Percentiles rank a stretch among this genome's conserved stretches.
Conservation (phyloP, 2,329 filamentous ascomycete genomes). For the Emergomyces orientalis region DNA sequence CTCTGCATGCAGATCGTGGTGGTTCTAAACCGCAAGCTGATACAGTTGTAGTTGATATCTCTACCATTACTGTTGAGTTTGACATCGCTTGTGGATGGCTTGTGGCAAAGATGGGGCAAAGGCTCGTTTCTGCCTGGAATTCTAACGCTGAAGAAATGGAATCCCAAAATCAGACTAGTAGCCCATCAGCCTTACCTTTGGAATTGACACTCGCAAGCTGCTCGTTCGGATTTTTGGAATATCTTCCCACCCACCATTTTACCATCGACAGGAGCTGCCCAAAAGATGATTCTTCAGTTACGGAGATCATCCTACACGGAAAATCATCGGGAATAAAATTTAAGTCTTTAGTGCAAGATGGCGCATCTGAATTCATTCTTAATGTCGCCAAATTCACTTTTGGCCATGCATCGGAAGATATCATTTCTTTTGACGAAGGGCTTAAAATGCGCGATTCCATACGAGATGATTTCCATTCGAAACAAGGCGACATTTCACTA, state of each 20-base stretch:
- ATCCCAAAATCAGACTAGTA: slow-evolving; percentile 3
- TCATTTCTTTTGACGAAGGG: slow-evolving; percentile 45
- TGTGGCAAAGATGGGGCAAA: slow-evolving; percentile 30
- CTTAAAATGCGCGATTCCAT: slow-evolving; percentile 40
- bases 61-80: slow-evolving; percentile 25
- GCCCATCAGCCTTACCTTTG: slow-evolving; percentile 13
- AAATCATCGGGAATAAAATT: slow-evolving; percentile 22
- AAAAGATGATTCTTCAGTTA: slow-evolving; percentile 19
- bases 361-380: slow-evolving; percentile 23
- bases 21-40: slow-evolving; percentile 7
- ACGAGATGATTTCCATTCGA: slow-evolving; percentile 32
- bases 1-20: not conserved
- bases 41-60: slow-evolving; percentile 26
- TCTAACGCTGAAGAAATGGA: slow-evolving; percentile 11
- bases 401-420: slow-evolving; percentile 40
- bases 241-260: slow-evolving; percentile 25
- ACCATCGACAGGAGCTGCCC: slow-evolving; percentile 14
- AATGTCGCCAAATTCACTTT: slow-evolving; percentile 37
- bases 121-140: slow-evolving; percentile 19
- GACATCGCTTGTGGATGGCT: slow-evolving; percentile 37
- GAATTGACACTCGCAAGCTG: slow-evolving; percentile 23
- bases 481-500: slow-evolving; percentile 32
- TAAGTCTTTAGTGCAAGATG: slow-evolving; percentile 18
- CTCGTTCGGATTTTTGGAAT: slow-evolving; percentile 32
- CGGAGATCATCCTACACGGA: slow-evolving; percentile 28